Base-by-base conservation (phyloP, 2,329 filamentous ascomycete species). In the Cladosporium sp. region DNA sequence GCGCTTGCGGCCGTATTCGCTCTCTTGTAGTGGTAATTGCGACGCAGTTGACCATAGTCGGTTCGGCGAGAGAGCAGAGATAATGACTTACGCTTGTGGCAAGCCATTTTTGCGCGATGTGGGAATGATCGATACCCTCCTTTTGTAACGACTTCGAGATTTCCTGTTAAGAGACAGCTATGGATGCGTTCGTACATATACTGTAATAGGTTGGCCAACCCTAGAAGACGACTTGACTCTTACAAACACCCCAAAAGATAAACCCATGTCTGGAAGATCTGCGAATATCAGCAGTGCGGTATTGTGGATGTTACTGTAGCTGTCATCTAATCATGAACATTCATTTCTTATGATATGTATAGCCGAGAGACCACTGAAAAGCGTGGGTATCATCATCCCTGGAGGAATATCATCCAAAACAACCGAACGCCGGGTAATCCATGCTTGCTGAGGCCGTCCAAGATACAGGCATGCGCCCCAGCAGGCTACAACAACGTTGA, bases 321-420 rank as follows among this genome's bases (percentile, higher is more conserved):
- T 47, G 25, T 50, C 47, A 8, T 50, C n/a, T 11, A 22, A 37
- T 51, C 49, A 20, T 51, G 20, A 39, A 28, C n/a, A 51, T 51
- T 51, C 49, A 38, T 36, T 51, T 39, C 19, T 20, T 37, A 17
- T 37, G 49, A n/a, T 51, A 38, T 51, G 49, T 51, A 51, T 51
- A 38, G 49, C 49, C 49, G 49, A 39, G 36, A 51, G 34, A 38
- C 49, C 30, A 51, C 49, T 51, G n/a, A 38, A 37, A 22, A 38
- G 49, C 49, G 49, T 51, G 49, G 49, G 49, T 51, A 51, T 51
- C 49, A 51, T 51, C 36, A 51, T 51, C 19, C 49, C 28, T 12
- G 19, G 25, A 51, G 49, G 30, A 17, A 51, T 39, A 19, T 39
- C 30, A 15, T 38, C 49, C 49, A 37, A 37, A 38, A 38, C 25